Base-by-base conservation (phyloP, 129 eudicot genomes). In the Centaurea solstitialis region DNA sequence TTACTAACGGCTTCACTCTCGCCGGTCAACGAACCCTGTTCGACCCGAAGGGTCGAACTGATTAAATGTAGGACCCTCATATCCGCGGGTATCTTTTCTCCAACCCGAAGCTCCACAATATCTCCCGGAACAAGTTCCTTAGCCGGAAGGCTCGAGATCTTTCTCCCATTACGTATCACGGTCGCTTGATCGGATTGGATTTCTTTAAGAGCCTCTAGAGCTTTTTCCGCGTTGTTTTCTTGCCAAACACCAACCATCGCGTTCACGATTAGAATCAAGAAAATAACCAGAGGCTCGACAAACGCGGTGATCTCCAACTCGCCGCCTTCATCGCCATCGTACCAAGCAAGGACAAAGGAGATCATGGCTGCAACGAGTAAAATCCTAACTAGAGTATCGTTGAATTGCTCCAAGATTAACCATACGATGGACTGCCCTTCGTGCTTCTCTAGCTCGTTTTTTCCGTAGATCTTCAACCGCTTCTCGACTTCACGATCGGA, bases 221-320 rank as follows among this genome's bases (percentile, higher is more conserved):
- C 98, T 65, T 91, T 94, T 66, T 94, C 98, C 0, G 98, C 98
- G 22, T 94, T 94, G 53, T 83, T 92, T 85, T 94, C 98, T 85
- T 94, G 97, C 98, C 98, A 94, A 33, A 94, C 98, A 26, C 98
- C 98, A 47, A 94, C 97, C 82, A 90, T 79, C 2, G 97, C 98
- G 38, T 94, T 94, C 40, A 94, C 88, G 73, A 94, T 83, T 72
- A 94, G 72, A 57, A 94, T 94, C 82, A 90, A 87, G 75, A 94
- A 86, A 23, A 94, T 94, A 38, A 94, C 98, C 43, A 94, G 75
- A 4, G 98, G 98, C 85, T 94, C 98, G 45, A 94, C 98, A 35
- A 91, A 94, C 0, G 98, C 89, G 0, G 96, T 91, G 75, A 89
- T 87, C 74, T 86, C 93, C 89, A 86, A 83, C 83, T 94, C 97